These are phyloP conservation scores for Fusarium beomiforme DNA, from an alignment of 2,329 filamentous ascomycete species.

Conservation along the genomic window DNA sequence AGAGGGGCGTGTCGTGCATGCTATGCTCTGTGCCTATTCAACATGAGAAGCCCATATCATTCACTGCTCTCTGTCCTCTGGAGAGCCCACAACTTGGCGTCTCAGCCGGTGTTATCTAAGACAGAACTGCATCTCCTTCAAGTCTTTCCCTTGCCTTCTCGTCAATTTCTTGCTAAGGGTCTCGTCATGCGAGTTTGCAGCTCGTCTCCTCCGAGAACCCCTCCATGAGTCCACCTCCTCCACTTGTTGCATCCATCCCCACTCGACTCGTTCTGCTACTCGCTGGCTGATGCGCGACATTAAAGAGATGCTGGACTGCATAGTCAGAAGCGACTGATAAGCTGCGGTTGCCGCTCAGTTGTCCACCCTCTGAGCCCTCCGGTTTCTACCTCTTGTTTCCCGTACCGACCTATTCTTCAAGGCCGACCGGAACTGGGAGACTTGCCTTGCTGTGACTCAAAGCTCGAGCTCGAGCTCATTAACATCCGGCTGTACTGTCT, in stretches of 20 bases:
- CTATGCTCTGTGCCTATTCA: slow-evolving; percentile 7
- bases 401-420: slow-evolving; percentile 24
- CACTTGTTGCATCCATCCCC: slow-evolving; percentile 38
- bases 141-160: not conserved
- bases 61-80: slow-evolving; percentile 1
- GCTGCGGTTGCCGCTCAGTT: slow-evolving; percentile 43
- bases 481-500: slow-evolving; percentile 18
- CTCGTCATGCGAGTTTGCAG: slow-evolving; percentile 35
- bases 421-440: slow-evolving; percentile 28
- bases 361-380: slow-evolving; percentile 36
- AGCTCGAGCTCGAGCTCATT: slow-evolving; percentile 22
- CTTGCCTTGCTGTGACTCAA: slow-evolving; percentile 18
- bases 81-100: slow-evolving; percentile 2
- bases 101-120: slow-evolving; percentile 23
- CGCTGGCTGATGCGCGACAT: slow-evolving; percentile 39
- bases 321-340: slow-evolving; percentile 43
- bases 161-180: slow-evolving; percentile 3
- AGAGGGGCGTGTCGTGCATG: slow-evolving; percentile 28
- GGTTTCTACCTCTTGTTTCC: slow-evolving; percentile 36
- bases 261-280: slow-evolving; percentile 35
- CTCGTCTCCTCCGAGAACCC: slow-evolving; percentile 37
- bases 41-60: slow-evolving; percentile 20
- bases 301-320: slow-evolving; percentile 38
- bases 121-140: slow-evolving; percentile 9
- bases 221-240: slow-evolving; percentile 41